Base-by-base conservation (phyloP, 371 early-diverging fungal species). In the Choanephora cucurbitarum region DNA sequence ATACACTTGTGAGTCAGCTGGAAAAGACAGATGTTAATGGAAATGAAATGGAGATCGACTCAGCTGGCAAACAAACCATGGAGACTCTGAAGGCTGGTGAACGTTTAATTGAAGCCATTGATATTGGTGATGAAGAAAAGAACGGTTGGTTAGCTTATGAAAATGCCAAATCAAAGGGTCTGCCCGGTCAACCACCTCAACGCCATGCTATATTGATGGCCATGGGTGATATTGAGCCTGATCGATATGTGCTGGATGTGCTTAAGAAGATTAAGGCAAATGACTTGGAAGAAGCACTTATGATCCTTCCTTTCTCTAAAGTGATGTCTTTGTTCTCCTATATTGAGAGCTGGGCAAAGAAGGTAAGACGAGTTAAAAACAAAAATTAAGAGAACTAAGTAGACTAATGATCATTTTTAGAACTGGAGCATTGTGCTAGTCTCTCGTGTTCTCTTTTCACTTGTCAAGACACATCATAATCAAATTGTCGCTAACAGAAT, bases 41-140 rank as follows among this genome's bases (percentile, higher is more conserved):
- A 11, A 73, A 70, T 54, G 77, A 67, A 11, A 81, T 80, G 47
- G 89, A 90, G 63, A 68, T 86, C n/a, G 87, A 87, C 32, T 76
- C 83, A 21, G 93, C 94, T 1, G 90, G 91, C 14, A 88, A 85
- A 67, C 84, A 88, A 62, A 96, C 95, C 5, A 82, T 88, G 77
- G 94, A 92, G 60, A 90, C 95, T 17, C 79, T 97, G 32, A 94
- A 94, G 67, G 90, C 96, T 10, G 95, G 94, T 62, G 97, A 98
- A 67, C 80, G 87, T 39, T 83, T 96, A 24, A 83, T 95, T 58
- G 95, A 96, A 66, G 95, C 96, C 7, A 76, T 96, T 42, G 92
- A 93, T 33, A 70, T 95, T 52, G 92, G 87, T 52, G 92, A 92
- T 55, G 85, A 88, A 60, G 94, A 95, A 64, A 82, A 81, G 45